Conservation (phyloP, 257 asterid species). For the Penstemon newberryi region DNA sequence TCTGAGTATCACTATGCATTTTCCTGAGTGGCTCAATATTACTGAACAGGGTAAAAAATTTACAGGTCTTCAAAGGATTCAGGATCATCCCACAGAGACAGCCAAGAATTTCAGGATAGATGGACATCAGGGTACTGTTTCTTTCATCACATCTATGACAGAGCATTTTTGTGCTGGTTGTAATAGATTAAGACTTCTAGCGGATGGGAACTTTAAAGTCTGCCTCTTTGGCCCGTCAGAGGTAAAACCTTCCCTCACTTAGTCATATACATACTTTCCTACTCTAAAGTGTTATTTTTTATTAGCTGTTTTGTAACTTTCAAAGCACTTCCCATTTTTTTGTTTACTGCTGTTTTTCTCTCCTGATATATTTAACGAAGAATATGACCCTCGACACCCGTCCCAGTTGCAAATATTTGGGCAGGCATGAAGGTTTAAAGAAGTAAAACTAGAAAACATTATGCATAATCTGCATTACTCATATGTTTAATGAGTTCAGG, state of each 20-base stretch:
- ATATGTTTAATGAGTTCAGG: not conserved
- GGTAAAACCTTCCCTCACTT: constrained; percentile 42
- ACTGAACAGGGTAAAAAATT: constrained; percentile 70
- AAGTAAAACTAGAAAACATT: not conserved
- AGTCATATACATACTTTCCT: not conserved
- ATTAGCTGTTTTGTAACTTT: not conserved
- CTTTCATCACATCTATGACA: constrained; percentile 96
- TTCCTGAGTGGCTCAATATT: constrained; percentile 38
- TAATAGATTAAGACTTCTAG: constrained; percentile 86
- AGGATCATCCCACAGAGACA: constrained; percentile 86
- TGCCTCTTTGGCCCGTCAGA: constrained; percentile 98
- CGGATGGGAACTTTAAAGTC: constrained; percentile 97
- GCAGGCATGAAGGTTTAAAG: not conserved
- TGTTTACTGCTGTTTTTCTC: not conserved
- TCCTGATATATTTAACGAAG: not conserved
- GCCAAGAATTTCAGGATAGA: constrained; percentile 88
- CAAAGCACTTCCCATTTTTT: not conserved
- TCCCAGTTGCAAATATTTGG: not conserved
- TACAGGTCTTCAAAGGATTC: constrained; percentile 71
- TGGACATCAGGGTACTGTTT: constrained; percentile 85
- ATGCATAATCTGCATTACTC: not conserved
- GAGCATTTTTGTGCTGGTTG: constrained; percentile 99
- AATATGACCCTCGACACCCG: not conserved
- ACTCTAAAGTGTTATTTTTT: not conserved
- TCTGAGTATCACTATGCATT: constrained; percentile 18